Evolutionary conservation across 1,139 yeast genomes (phyloP).

Genomic region (Scheffersomyces stambukii): DNA sequence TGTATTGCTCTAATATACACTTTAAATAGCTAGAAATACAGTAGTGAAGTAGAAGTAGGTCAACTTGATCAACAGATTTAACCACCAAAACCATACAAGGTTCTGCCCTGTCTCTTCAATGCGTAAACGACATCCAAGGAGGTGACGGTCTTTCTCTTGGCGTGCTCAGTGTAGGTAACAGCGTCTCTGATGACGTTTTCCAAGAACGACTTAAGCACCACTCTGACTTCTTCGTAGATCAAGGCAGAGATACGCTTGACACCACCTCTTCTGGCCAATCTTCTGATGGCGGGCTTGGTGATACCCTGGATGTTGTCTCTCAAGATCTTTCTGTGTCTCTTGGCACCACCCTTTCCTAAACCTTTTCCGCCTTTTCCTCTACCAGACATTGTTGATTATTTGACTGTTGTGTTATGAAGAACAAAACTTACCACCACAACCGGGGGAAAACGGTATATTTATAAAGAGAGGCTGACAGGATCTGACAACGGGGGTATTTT

Average conservation of each 20-base stretch:
- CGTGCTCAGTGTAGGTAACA: constrained; percentile 99
- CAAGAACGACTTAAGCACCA: constrained; percentile 91
- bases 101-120: constrained; percentile 99
- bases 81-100: constrained; percentile 99
- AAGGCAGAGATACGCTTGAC: constrained; percentile 99
- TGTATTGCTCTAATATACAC: no score
- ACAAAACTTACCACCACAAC: no score
- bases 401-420: no score
- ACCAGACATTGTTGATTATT: constrained; percentile 95
- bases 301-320: constrained; percentile 99
- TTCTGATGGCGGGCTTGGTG: constrained; percentile 99
- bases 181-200: constrained; percentile 98
- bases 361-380: constrained; percentile 99
- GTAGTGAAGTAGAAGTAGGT: no score
- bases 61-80: no score
- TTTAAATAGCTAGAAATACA: no score
- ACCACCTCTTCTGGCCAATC: constrained; percentile 99
- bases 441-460: no score
- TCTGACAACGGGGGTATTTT: no score
- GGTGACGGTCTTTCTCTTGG: constrained; percentile 99
- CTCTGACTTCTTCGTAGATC: constrained; percentile 98
- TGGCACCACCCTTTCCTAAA: constrained; percentile 99
- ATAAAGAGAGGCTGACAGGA: no score
- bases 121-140: constrained; percentile 98
- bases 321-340: constrained; percentile 99